Base-by-base conservation (phyloP, 1,284 basidiomycete genomes). In the Fistulinella cinereoalba region DNA sequence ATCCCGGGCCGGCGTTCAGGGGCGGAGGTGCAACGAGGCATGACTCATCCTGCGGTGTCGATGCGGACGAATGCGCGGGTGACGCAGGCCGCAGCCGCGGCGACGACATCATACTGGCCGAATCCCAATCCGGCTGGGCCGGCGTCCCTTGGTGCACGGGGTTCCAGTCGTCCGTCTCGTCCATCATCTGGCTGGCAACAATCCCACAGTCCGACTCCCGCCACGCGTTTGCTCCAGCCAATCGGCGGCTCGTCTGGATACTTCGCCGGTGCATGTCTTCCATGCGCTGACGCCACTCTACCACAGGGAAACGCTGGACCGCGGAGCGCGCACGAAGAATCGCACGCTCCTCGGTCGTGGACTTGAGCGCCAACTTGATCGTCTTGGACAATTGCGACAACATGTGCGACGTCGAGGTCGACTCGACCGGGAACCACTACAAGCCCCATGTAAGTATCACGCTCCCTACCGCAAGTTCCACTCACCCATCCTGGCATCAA, bases 341-440 rank as follows among this genome's bases (percentile, higher is more conserved):
- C 10, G 92, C 91, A 52, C 92, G 85, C 57, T 95, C 92, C 66
- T 95, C 87, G 57, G 91, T 81, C 0, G 86, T 83, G 7, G 92
- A 94, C 67, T 90, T 95, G 56, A 95, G 74, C 4, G 92, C 92
- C 71, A 94, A 79, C 67, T 94, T 95, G 74, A 96, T 85, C 12
- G 92, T 95, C 71, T 95, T 95, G 18, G 88, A 86, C 54, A 95
- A 70, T 66, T 96, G 92, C n/a, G 92, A 95, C 60, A 94, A 74
- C 91, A 96, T 92, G 70, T 96, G 92, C 37, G 83, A 83, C 7
- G 92, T 92, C 28, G 92, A 87, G 53, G 75, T 91, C 1, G 89
- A 93, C 70, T 96, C 92, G 38, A 96, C 92, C 47, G 92, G 92
- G 78, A 92, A 95, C 92, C 92, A 95, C 89, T 92, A n/a, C 15